Percentiles rank a stretch among this genome's conserved stretches.
Conservation (phyloP, 2,329 filamentous ascomycete genomes). For the Xylariaceae sp. region DNA sequence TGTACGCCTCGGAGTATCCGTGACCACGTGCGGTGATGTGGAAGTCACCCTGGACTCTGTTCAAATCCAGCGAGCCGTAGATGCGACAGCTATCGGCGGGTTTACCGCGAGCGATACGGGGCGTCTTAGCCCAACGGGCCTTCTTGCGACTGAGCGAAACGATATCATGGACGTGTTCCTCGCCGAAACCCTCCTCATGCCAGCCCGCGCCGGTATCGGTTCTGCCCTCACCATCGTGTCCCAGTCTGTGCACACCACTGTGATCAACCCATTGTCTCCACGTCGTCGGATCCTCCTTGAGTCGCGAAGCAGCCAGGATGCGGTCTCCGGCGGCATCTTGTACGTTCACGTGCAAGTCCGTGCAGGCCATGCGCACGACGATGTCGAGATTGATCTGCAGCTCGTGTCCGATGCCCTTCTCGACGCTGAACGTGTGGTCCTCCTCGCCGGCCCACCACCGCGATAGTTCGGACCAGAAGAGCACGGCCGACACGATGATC, state of each 20-base stretch:
- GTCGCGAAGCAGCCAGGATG: slow-evolving; percentile 71
- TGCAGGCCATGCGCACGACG: slow-evolving; percentile 84
- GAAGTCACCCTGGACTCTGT: slow-evolving; percentile 97
- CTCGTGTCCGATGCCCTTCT: slow-evolving; percentile 80
- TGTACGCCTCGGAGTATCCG: slow-evolving; percentile 75
- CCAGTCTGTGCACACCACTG: slow-evolving; percentile 59
- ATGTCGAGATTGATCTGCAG: slow-evolving; percentile 94
- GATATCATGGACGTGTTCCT: slow-evolving; percentile 90
- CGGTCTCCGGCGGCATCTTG: slow-evolving; percentile 92
- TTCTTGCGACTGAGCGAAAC: slow-evolving; percentile 61
- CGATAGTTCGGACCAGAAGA: slow-evolving; percentile 70
- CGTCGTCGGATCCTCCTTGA: slow-evolving; percentile 70
- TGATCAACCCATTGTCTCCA: slow-evolving; percentile 78
- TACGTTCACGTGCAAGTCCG: slow-evolving; percentile 89
- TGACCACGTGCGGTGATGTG: slow-evolving; percentile 94
- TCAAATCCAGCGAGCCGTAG: slow-evolving; percentile 83
- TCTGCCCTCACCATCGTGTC: slow-evolving; percentile 49
- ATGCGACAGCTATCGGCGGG: slow-evolving; percentile 74
- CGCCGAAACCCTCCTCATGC: slow-evolving; percentile 62
- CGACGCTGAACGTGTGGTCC: slow-evolving; percentile 85
- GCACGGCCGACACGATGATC: slow-evolving; percentile 64
- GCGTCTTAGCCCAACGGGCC: slow-evolving; percentile 70
- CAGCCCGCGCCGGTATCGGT: slow-evolving; percentile 54
- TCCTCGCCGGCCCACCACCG: slow-evolving; percentile 83
- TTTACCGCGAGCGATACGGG: slow-evolving; percentile 49